Conservation (phyloP, 306 rosid genomes). For the Malus orientalis region DNA sequence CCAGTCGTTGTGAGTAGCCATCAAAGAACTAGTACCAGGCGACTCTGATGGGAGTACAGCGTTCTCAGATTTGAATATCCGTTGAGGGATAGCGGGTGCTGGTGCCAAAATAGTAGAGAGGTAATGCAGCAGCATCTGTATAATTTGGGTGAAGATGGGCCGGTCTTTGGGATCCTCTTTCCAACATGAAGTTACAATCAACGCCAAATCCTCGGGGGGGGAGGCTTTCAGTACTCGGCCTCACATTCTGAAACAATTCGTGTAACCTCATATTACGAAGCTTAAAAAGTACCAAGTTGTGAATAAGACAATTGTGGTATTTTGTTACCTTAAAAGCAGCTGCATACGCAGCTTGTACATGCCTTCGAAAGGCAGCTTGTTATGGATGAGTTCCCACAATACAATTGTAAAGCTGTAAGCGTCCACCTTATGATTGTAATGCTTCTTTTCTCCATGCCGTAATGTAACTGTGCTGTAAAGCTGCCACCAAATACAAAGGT, state of each 20-base stretch:
- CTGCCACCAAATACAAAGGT: conserved; percentile 20
- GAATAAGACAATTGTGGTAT: not conserved
- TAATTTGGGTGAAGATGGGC: conserved; percentile 67
- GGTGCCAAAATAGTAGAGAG: conserved; percentile 47
- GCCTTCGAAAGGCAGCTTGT: conserved; percentile 90
- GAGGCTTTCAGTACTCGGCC: conserved; percentile 78
- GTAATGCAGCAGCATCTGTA: conserved; percentile 75
- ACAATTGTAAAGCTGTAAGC: conserved; percentile 94
- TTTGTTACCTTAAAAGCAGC: conserved; percentile 82
- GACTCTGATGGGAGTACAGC: conserved; percentile 78
- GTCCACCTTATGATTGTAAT: conserved; percentile 90
- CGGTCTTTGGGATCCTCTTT: conserved; percentile 76
- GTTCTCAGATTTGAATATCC: conserved; percentile 52
- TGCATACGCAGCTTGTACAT: conserved; percentile 96
- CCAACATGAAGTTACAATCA: conserved; percentile 84
- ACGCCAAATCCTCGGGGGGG: conserved; percentile 68
- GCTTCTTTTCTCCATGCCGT: conserved; percentile 93
- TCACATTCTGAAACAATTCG: conserved; percentile 53
- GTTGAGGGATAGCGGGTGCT: conserved; percentile 38
- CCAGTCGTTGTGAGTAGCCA: conserved; percentile 44
- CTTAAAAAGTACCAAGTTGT: not conserved
- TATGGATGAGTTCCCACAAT: conserved; percentile 91
- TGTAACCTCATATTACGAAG: not conserved
- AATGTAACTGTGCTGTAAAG: conserved; percentile 92
- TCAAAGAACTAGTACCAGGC: conserved; percentile 84